Evolutionary conservation across 768 basidiomycete genomes (phyloP).

Genomic region (Galerina marginata): DNA sequence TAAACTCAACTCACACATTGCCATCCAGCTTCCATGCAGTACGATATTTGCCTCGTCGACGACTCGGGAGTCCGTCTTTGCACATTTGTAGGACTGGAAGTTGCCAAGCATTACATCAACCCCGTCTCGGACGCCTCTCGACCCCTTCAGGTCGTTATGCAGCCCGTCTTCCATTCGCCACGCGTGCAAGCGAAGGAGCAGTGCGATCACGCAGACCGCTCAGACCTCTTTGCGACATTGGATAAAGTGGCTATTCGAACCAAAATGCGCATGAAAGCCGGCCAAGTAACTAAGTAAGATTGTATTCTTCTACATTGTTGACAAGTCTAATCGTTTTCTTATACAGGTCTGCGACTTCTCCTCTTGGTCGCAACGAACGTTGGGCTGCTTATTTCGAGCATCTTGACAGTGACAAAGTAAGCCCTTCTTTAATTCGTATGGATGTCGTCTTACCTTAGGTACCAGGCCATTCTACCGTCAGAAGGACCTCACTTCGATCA

Average conservation of each 20-base stretch:
- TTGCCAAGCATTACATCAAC: conserved; percentile 20
- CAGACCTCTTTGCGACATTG: conserved; percentile 12
- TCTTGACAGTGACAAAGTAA: conserved; percentile 6
- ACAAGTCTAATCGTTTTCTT: neutral
- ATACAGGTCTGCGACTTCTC: neutral
- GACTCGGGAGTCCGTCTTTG: conserved; percentile 27
- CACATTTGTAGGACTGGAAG: conserved; percentile 18
- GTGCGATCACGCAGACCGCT: conserved; percentile 6
- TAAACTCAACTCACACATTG: neutral
- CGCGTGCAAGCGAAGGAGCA: neutral
- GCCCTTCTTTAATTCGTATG: neutral
- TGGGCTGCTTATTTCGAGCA: conserved; percentile 7
- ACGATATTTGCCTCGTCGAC: conserved; percentile 31
- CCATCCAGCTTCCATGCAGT: conserved; percentile 25
- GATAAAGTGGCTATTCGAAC: conserved; percentile 14
- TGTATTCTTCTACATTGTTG: neutral
- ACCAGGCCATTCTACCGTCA: neutral
- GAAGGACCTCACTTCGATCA: conserved; percentile 19
- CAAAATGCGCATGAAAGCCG: conserved; percentile 6
- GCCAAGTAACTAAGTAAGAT: neutral
- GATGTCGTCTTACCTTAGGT: neutral
- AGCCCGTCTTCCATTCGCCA: conserved; percentile 14
- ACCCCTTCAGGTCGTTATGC: conserved; percentile 12
- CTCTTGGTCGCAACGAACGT: neutral
- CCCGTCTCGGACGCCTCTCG: conserved; percentile 17